Evolutionary conservation across 2,329 filamentous ascomycete genomes (phyloP).

Genomic region (Calonectria pauciramosa): DNA sequence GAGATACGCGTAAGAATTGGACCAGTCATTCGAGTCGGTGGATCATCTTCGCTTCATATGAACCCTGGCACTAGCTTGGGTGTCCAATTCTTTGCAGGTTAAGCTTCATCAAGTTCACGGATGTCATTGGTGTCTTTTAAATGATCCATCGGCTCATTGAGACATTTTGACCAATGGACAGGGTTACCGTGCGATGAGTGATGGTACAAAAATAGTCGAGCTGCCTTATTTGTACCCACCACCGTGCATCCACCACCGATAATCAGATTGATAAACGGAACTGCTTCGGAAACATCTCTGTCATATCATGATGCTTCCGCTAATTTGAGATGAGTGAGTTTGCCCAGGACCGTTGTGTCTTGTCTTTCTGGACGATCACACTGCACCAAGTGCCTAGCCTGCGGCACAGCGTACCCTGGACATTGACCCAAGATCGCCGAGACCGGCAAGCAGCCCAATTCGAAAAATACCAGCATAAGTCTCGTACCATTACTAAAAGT

Average conservation of each 20-base stretch:
- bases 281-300: not conserved
- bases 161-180: not conserved
- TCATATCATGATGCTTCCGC: not conserved
- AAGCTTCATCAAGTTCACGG: not conserved
- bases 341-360: too few relatives aligned
- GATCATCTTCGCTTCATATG: not conserved
- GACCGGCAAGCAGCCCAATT: not conserved
- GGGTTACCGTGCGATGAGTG: not conserved
- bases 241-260: not conserved
- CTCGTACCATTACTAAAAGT: rapidly evolving
- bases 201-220: too few relatives aligned
- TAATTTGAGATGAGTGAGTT: not conserved
- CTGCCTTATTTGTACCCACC: not conserved
- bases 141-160: not conserved
- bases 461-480: not conserved
- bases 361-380: not conserved
- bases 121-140: not conserved
- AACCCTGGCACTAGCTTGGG: not conserved
- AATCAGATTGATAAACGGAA: not conserved
- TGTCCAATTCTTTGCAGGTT: not conserved
- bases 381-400: not conserved
- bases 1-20: not conserved
- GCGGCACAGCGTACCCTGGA: not conserved
- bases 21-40: not conserved
- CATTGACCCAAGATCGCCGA: not conserved